phyloP scores from a whole-genome alignment of 176 grass and related monocot genomes.

The Areca catechu region DNA sequence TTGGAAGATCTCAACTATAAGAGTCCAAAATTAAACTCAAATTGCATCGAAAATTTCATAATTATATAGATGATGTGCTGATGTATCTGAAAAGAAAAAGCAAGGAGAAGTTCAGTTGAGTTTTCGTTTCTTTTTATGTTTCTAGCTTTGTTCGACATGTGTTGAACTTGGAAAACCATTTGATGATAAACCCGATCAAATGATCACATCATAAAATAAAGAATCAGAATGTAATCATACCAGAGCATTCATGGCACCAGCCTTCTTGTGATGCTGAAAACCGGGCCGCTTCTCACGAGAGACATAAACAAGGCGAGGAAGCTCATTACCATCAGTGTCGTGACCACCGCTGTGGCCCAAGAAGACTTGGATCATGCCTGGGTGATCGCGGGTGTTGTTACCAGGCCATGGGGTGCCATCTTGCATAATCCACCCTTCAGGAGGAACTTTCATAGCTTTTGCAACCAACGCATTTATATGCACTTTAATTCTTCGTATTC shows the following conservation, averaged over 20 bases:
- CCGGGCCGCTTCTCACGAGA: conserved; percentile 97
- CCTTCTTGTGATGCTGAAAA: conserved; percentile 99
- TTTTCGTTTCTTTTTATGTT: no score
- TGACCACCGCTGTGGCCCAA: conserved; percentile 89
- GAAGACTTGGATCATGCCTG: conserved; percentile 99
- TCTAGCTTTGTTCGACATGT: no score
- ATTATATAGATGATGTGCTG: no score
- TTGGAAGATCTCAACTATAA: no score
- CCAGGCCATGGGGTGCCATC: conserved; percentile 97
- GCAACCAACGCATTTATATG: conserved; percentile 89
- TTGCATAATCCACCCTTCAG: conserved; percentile 96
- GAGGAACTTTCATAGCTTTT: conserved; percentile 77
- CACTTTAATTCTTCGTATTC: conserved; percentile 99
- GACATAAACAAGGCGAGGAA: conserved; percentile 88
- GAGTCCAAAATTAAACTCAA: no score
- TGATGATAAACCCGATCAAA: no score
- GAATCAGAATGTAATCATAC: conserved; percentile 15
- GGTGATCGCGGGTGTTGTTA: conserved; percentile 97
- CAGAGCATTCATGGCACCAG: conserved; percentile 96
- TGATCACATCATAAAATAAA: not conserved
- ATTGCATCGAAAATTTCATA: no score
- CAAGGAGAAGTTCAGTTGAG: no score
- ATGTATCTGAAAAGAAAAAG: no score
- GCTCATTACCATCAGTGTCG: conserved; percentile 88
- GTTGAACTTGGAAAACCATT: no score